phyloP scores from a whole-genome alignment of 2,329 filamentous ascomycete genomes.

The Colletotrichum musae region DNA sequence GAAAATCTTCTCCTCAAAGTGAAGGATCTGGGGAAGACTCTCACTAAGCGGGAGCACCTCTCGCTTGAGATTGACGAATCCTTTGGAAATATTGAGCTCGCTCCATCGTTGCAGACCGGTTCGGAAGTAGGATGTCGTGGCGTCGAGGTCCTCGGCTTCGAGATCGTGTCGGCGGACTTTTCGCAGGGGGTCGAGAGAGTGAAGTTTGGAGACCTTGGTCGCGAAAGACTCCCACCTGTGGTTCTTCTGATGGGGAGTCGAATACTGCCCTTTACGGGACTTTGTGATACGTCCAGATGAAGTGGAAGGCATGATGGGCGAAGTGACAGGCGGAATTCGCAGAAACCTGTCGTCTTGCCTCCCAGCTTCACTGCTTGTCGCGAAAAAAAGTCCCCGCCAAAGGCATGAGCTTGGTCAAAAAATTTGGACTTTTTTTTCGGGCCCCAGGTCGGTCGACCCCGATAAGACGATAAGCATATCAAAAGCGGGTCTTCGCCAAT shows the following conservation, averaged over 20 bases:
- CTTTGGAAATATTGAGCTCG: constrained; percentile 90
- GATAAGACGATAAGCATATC: constrained; percentile 42
- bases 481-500: constrained; percentile 11
- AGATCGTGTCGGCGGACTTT: constrained; percentile 88
- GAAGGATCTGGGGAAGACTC: constrained; percentile 90
- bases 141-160: constrained; percentile 82
- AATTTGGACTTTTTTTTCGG: constrained; percentile 43
- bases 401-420: constrained; percentile 36
- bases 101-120: constrained; percentile 88
- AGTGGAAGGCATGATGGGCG: constrained; percentile 71
- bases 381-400: constrained; percentile 40
- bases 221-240: constrained; percentile 95
- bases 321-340: constrained; percentile 31
- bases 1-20: constrained; percentile 91
- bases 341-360: constrained; percentile 38
- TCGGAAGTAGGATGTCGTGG: constrained; percentile 88
- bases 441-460: constrained; percentile 25
- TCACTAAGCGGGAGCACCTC: constrained; percentile 85
- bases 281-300: constrained; percentile 78
- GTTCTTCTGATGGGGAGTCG: constrained; percentile 82
- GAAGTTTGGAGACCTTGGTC: constrained; percentile 89
- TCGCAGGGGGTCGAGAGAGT: constrained; percentile 90
- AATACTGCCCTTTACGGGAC: constrained; percentile 77
- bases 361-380: constrained; percentile 42
- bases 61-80: constrained; percentile 83